Conservation (phyloP, 192 early-diverging fungal species). For the Dimargaris verticillata region DNA sequence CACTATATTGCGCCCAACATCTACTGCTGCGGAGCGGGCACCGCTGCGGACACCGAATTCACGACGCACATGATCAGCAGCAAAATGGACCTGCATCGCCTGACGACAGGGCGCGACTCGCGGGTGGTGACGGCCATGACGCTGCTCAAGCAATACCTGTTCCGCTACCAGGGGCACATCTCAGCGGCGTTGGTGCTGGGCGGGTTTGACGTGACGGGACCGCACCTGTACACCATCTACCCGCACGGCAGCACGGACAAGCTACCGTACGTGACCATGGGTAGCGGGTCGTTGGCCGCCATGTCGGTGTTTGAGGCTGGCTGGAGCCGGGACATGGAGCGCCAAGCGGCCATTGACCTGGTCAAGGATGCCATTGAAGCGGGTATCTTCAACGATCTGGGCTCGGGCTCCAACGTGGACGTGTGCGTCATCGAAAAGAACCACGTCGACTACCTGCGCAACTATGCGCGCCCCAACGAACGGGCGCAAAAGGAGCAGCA, state of each 20-base stretch:
- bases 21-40: slow-evolving; percentile 96
- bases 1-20: slow-evolving; percentile 96
- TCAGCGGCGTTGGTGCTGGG: slow-evolving; percentile 88
- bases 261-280: slow-evolving; percentile 91
- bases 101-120: slow-evolving; percentile 73
- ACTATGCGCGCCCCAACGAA: slow-evolving; percentile 78
- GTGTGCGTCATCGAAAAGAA: slow-evolving; percentile 79
- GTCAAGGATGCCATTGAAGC: slow-evolving; percentile 89
- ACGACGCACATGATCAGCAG: slow-evolving; percentile 84
- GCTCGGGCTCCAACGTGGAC: slow-evolving; percentile 95
- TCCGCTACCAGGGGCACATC: slow-evolving; percentile 91
- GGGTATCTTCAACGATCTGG: slow-evolving; percentile 98
- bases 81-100: slow-evolving; percentile 83
- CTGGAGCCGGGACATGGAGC: slow-evolving; percentile 65
- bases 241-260: slow-evolving; percentile 95
- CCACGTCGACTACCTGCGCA: slow-evolving; percentile 66
- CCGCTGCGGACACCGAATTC: slow-evolving; percentile 96
- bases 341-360: slow-evolving; percentile 75
- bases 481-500: slow-evolving; percentile 68
- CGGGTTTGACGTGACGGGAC: slow-evolving; percentile 79
- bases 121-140: slow-evolving; percentile 89
- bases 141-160: slow-evolving; percentile 94
- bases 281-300: slow-evolving; percentile 85
- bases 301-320: slow-evolving; percentile 88
- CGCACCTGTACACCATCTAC: slow-evolving; percentile 76